Conservation (phyloP, 2,329 filamentous ascomycete species). For the Verticillium tricorpus region DNA sequence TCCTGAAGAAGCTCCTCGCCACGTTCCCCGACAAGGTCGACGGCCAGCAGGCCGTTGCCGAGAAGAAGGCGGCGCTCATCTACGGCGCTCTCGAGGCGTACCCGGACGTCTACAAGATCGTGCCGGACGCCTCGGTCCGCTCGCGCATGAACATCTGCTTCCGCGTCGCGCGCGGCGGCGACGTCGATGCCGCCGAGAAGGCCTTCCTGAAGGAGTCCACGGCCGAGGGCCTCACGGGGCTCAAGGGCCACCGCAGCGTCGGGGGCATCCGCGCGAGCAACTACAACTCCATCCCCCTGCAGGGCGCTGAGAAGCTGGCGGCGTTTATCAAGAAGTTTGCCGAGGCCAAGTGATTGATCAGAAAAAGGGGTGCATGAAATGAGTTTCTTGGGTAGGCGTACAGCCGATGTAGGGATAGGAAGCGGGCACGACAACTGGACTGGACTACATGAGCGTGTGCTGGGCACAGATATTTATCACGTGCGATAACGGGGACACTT, state of each 20-base stretch:
- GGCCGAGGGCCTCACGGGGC: slow-evolving; percentile 64
- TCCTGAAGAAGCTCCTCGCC: slow-evolving; percentile 70
- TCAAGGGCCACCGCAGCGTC: slow-evolving; percentile 86
- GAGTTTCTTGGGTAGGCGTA: not conserved
- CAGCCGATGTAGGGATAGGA: not conserved
- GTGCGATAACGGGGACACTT: not conserved
- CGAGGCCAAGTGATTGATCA: slow-evolving; percentile 14
- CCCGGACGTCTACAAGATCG: slow-evolving; percentile 67
- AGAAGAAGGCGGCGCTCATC: slow-evolving; percentile 70
- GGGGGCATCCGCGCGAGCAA: slow-evolving; percentile 83
- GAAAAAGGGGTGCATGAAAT: not conserved
- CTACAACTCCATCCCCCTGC: slow-evolving; percentile 77
- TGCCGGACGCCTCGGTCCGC: slow-evolving; percentile 70
- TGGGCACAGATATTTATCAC: not conserved
- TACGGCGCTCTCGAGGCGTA: slow-evolving; percentile 74
- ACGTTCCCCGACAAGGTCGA: slow-evolving; percentile 64
- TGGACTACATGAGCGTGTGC: not conserved
- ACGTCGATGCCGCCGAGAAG: slow-evolving; percentile 69
- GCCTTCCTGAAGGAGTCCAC: slow-evolving; percentile 72
- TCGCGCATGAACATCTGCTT: slow-evolving; percentile 97
- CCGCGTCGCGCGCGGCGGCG: slow-evolving; percentile 56
- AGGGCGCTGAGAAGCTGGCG: slow-evolving; percentile 64
- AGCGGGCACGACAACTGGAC: not conserved
- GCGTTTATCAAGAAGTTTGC: slow-evolving; percentile 56
- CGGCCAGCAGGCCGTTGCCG: slow-evolving; percentile 70